phyloP scores from a whole-genome alignment of 306 rosid genomes.

The Erythrophleum fordii region DNA sequence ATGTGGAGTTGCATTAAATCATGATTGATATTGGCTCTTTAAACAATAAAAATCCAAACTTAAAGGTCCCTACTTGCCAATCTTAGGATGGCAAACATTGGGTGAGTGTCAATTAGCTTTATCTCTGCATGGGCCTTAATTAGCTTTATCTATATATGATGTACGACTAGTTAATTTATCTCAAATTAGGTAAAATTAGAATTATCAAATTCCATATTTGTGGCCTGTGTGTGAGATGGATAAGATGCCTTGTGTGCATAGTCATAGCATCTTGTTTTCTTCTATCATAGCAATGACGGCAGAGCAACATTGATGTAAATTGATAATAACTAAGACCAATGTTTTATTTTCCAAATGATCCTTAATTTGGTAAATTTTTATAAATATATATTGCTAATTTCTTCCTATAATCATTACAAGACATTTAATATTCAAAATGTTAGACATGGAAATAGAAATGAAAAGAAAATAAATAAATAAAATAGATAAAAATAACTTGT shows the following conservation, averaged over 20 bases:
- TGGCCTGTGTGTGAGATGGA: constrained; percentile 2
- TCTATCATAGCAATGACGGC: constrained; percentile 17
- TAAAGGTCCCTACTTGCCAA: not conserved
- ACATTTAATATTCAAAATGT: no score
- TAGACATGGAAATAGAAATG: no score
- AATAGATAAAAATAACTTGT: no score
- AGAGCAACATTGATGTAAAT: not conserved
- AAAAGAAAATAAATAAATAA: no score
- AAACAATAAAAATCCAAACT: not conserved
- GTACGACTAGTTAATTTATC: no score
- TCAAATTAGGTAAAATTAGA: not conserved
- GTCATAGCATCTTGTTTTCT: not conserved
- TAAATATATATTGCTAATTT: not conserved
- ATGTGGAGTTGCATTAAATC: constrained; percentile 39
- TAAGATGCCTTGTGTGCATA: not conserved
- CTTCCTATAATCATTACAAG: no score
- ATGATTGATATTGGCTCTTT: constrained; percentile 20
- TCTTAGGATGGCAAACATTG: not conserved
- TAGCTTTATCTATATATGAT: no score
- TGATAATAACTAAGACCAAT: not conserved
- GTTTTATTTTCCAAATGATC: not conserved
- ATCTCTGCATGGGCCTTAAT: no score
- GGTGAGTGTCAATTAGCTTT: not conserved
- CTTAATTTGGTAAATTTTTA: no score
- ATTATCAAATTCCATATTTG: not conserved